Base-by-base conservation (phyloP, 305 asterid genomes). In the Caryopteris hybrid region DNA sequence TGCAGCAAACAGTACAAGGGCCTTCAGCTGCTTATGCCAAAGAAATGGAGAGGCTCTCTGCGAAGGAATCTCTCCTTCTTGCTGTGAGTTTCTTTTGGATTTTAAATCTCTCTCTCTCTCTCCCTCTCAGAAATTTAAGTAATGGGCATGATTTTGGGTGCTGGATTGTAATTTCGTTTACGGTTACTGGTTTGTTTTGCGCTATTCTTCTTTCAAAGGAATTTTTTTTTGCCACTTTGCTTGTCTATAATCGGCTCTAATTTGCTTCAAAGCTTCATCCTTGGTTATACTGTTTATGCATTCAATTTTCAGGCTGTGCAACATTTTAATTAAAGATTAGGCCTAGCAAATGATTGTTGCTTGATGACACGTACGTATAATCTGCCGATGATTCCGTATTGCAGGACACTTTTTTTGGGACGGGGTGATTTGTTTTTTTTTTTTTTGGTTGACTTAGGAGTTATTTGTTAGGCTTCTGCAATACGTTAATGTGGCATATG, bases 51-150 rank as follows among this genome's bases (percentile, higher is more conserved):
- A 83, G 92, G 50, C 85, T 87, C 66, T 80, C 96, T 34, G 98
- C 98, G 25, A 91, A 89, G 76, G 94, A 91, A 75, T 91, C 96
- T 68, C 81, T 91, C 51, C 98, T 91, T 78, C 92, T 87, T 13
- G 90, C 95, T 3, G 98, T 89, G 42, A 81, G 83, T 73, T 61
- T 75, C 23, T 31, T 14, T 10, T 8, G 18, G 1, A 21, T 3
- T 57, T 46, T 20, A n/a, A n/a, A n/a, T n/a, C n/a, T n/a, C n/a
- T n/a, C n/a, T n/a, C n/a, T n/a, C 31, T 29, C 4, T 29, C 34
- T 57, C 51, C 25, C 5, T 69, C 8, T 11, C 20, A 27, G 48
- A 17, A 65, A 43, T 29, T 29, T 57, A 13, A 62, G 57, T 38
- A 36, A 52, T 47, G 64, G 78, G 54, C 64, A 36, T 21, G 64